phyloP scores from a whole-genome alignment of 768 basidiomycete genomes.

The Pisolithus marmoratus region DNA sequence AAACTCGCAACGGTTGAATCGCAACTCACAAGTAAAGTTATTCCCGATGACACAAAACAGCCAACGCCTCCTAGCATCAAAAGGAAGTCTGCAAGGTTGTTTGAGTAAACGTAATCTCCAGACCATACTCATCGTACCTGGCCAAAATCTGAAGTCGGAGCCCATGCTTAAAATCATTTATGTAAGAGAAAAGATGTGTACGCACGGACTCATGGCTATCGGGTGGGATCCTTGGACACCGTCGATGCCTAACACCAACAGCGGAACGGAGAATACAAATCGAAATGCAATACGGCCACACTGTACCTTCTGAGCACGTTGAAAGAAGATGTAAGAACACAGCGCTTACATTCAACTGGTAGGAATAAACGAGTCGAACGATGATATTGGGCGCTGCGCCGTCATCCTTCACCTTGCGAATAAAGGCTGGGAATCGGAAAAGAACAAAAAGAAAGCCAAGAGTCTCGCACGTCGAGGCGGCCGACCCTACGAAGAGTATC shows the following conservation, averaged over 20 bases:
- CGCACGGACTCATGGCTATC: constrained; percentile 54
- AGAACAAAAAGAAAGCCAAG: constrained; percentile 67
- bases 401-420: constrained; percentile 62
- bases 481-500: constrained; percentile 70
- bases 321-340: not conserved
- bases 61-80: constrained; percentile 69
- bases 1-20: not conserved
- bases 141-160: constrained; percentile 44
- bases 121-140: constrained; percentile 36
- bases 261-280: constrained; percentile 65
- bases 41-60: constrained; percentile 72
- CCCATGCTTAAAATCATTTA: not conserved
- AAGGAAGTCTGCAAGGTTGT: constrained; percentile 49
- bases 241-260: constrained; percentile 64
- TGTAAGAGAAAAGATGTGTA: constrained; percentile 10
- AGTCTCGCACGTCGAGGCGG: constrained; percentile 62
- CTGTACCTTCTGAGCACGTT: constrained; percentile 28
- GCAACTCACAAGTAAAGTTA: constrained; percentile 65
- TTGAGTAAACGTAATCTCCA: not conserved
- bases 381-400: constrained; percentile 74
- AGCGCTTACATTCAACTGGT: constrained; percentile 65
- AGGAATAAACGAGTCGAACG: constrained; percentile 67
- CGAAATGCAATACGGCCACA: constrained; percentile 68
- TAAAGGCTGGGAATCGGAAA: constrained; percentile 62
- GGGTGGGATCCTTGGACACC: constrained; percentile 45